These are phyloP conservation scores for Ramaria sp. DNA, from an alignment of 768 basidiomycete genomes.

Conservation along the genomic window DNA sequence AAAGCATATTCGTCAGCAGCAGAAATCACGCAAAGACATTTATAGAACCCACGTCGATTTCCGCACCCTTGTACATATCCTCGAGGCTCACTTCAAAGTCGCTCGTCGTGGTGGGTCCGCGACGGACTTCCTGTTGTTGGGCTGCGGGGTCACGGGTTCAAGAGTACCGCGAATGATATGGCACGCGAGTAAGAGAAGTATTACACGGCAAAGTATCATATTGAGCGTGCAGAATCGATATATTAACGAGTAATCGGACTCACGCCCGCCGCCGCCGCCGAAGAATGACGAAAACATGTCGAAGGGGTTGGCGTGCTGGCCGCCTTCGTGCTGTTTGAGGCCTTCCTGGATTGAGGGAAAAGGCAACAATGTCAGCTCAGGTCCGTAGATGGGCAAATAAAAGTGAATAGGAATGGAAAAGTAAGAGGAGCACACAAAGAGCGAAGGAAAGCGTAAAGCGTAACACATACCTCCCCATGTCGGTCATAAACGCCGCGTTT, in stretches of 20 bases:
- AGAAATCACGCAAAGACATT: too few species aligned
- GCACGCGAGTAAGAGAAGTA: too few species aligned
- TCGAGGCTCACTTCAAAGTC: conserved; percentile 80
- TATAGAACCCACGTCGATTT: conserved; percentile 53
- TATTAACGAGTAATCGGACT: conserved; percentile 19
- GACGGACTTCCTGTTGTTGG: conserved; percentile 51
- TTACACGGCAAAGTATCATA: too few species aligned
- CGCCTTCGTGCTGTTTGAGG: conserved; percentile 70
- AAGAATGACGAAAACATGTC: conserved; percentile 94
- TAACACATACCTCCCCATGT: conserved; percentile 63
- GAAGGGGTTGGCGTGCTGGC: conserved; percentile 73
- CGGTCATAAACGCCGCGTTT: conserved; percentile 92
- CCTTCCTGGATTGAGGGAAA: conserved; percentile 52
- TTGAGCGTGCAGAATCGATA: neutral
- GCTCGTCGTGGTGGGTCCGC: conserved; percentile 64
- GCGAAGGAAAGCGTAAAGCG: neutral
- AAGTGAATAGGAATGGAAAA: too few species aligned
- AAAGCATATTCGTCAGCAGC: too few species aligned
- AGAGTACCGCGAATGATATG: too few species aligned
- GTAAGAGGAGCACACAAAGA: neutral
- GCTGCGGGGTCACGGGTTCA: conserved; percentile 19
- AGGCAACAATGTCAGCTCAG: neutral
- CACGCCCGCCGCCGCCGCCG: conserved; percentile 66
- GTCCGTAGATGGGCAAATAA: neutral
- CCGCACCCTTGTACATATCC: conserved; percentile 87